Evolutionary conservation across 306 rosid species (phyloP).

Genomic region (Casuarina cunninghamiana): DNA sequence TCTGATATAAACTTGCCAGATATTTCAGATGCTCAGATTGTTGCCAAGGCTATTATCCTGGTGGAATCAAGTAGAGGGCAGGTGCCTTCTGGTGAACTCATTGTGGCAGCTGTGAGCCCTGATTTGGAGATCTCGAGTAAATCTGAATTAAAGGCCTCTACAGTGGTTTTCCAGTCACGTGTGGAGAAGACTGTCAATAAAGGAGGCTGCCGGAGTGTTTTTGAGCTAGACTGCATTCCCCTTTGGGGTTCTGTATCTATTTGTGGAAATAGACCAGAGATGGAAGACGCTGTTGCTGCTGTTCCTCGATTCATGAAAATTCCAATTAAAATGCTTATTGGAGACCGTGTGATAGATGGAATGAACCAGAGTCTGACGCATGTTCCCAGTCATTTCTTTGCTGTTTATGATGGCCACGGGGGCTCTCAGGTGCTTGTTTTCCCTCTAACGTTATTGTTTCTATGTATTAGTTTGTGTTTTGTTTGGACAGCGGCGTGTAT

Average conservation of each 20-base stretch:
- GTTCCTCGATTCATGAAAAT: slow-evolving; percentile 48
- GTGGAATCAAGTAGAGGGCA: slow-evolving; percentile 44
- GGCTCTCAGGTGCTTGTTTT: slow-evolving; percentile 52
- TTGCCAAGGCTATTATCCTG: slow-evolving; percentile 49
- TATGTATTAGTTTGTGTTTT: background rate
- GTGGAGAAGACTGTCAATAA: slow-evolving; percentile 28
- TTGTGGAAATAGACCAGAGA: slow-evolving; percentile 56
- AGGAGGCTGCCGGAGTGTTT: slow-evolving; percentile 38
- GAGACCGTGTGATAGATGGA: slow-evolving; percentile 33
- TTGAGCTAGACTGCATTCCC: slow-evolving; percentile 54
- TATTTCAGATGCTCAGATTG: slow-evolving; percentile 43
- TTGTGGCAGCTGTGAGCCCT: slow-evolving; percentile 44
- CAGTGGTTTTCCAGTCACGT: slow-evolving; percentile 42
- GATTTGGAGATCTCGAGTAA: slow-evolving; percentile 31
- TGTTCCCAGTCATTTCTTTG: slow-evolving; percentile 53
- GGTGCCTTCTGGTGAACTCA: slow-evolving; percentile 48
- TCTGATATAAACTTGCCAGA: slow-evolving; percentile 36
- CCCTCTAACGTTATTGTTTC: background rate
- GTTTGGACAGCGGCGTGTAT: background rate
- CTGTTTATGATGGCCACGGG: slow-evolving; percentile 68
- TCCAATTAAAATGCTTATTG: slow-evolving; percentile 49
- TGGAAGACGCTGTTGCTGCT: slow-evolving; percentile 58
- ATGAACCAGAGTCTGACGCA: slow-evolving; percentile 46
- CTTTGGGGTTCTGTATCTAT: slow-evolving; percentile 64
- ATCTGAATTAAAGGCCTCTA: slow-evolving; percentile 33